These are phyloP conservation scores for Arabidopsis lyrata DNA, from an alignment of 441 rosid species.

Conservation along the genomic window DNA sequence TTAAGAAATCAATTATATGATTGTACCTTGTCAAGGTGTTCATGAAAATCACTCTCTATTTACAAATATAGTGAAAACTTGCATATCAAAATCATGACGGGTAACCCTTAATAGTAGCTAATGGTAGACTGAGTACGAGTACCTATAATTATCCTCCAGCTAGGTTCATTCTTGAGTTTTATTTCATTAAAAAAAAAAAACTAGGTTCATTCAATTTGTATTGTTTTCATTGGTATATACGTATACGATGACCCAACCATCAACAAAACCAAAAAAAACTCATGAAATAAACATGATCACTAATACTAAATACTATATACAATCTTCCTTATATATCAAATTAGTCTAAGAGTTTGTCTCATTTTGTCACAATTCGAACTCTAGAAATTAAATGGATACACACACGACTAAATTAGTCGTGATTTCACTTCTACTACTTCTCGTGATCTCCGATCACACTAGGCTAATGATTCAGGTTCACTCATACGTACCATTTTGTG, in stretches of 20 bases:
- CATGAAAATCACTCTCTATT: no score
- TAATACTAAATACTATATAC: conserved; percentile 11
- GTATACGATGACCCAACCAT: conserved; percentile 36
- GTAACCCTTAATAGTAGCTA: no score
- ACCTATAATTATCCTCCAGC: no score
- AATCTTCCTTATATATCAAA: neutral
- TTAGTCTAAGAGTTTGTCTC: neutral
- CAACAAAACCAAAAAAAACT: neutral
- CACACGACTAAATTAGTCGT: conserved; percentile 29
- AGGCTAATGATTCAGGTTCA: conserved; percentile 29
- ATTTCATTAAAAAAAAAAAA: no score
- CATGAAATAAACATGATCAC: conserved; percentile 29
- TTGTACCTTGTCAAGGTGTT: no score
- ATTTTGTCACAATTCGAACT: neutral
- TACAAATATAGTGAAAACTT: no score
- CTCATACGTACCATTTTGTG: conserved; percentile 44
- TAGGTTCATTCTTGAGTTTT: no score
- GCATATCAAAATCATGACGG: no score
- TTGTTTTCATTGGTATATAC: conserved; percentile 28
- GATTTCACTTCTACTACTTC: conserved; percentile 27
- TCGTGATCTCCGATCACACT: conserved; percentile 35
- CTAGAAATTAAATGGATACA: conserved; percentile 36
- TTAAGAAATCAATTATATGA: no score
- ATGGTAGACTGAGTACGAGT: no score
- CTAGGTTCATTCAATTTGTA: conserved; percentile 36